Conservation (phyloP, 1,284 basidiomycete genomes). For the Boletus coffeatus region DNA sequence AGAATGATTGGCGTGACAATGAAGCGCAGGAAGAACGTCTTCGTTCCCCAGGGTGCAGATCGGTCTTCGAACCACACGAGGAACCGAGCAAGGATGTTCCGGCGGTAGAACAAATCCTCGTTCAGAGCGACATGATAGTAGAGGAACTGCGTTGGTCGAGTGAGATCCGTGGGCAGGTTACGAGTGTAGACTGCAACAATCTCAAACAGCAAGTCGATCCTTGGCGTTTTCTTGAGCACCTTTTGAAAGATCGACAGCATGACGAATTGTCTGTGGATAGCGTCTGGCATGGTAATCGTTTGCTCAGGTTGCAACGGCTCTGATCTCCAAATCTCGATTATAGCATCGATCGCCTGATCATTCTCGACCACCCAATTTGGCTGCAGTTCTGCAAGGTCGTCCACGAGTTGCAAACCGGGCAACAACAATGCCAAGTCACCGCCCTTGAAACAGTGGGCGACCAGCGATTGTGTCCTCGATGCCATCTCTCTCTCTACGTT, state of each 20-base stretch:
- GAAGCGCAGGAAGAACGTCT: conserved; percentile 82
- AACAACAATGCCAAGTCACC: conserved; percentile 51
- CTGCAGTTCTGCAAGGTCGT: conserved; percentile 67
- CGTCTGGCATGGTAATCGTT: conserved; percentile 43
- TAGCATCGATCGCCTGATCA: conserved; percentile 56
- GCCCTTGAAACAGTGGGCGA: conserved; percentile 53
- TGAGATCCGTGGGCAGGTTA: conserved; percentile 78
- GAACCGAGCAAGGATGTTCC: conserved; percentile 83
- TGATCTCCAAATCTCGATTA: conserved; percentile 71
- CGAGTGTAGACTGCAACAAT: conserved; percentile 82
- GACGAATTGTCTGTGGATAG: conserved; percentile 60
- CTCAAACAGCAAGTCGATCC: conserved; percentile 88
- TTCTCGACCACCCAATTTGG: conserved; percentile 74
- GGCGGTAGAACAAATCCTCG: conserved; percentile 62
- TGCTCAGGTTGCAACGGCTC: conserved; percentile 47
- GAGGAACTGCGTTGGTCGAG: conserved; percentile 82
- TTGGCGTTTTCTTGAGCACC: conserved; percentile 59
- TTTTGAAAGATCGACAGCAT: conserved; percentile 77
- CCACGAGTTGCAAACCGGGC: conserved; percentile 72
- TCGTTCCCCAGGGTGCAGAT: conserved; percentile 69
- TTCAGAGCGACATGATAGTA: conserved; percentile 80
- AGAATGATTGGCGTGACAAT: conserved; percentile 88
- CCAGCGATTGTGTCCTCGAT: conserved; percentile 58
- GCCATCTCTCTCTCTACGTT: conserved; percentile 73
- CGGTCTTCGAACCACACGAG: conserved; percentile 77